Base-by-base conservation (phyloP, 768 basidiomycete genomes). In the Rhizopogon vulgaris region DNA sequence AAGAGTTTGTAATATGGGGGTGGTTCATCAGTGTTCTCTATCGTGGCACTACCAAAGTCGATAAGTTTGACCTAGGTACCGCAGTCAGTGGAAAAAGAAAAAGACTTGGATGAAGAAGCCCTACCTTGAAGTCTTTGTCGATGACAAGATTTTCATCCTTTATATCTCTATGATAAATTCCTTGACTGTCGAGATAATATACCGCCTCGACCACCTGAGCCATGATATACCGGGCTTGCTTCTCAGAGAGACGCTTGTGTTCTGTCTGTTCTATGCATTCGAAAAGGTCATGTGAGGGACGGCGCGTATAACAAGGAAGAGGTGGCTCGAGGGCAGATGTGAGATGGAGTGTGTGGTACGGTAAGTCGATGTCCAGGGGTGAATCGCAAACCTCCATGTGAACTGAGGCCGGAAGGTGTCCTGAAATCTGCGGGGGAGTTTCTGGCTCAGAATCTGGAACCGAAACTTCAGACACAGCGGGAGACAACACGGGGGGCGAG, bases 141-240 rank as follows among this genome's bases (percentile, higher is more conserved):
- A 92, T 82, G 48, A 92, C 82, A 43, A 94, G 68, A 63, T 99
- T 99, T 68, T 99, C 95, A 51, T 97, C 95, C 66, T 99, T 99
- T 61, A 99, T 84, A 66, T 99, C 95, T 38, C 95, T 86, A 67
- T 99, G 95, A 0, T 87, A 84, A 58, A 98, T 89, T 25, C 94
- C 91, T 54, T 82, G 84, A 41, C 74, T 72, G 60, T 95, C 79
- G 34, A 97, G 77, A 63, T 94, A 91, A 55, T 79, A 70, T 6
- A 94, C 87, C 36, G 85, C 88, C 51, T 92, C 87, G 47, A 91
- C 90, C 40, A 96, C 81, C 70, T 97, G 94, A 32, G 78, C 74
- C 65, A 95, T 93, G 58, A 96, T 83, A 68, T 84, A 84, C 48
- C 84, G 80, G 9, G 92, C 87, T 63, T 88, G 82, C 42, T 70